Evolutionary conservation across 768 basidiomycete genomes (phyloP).

Genomic region (Suillus placidus): DNA sequence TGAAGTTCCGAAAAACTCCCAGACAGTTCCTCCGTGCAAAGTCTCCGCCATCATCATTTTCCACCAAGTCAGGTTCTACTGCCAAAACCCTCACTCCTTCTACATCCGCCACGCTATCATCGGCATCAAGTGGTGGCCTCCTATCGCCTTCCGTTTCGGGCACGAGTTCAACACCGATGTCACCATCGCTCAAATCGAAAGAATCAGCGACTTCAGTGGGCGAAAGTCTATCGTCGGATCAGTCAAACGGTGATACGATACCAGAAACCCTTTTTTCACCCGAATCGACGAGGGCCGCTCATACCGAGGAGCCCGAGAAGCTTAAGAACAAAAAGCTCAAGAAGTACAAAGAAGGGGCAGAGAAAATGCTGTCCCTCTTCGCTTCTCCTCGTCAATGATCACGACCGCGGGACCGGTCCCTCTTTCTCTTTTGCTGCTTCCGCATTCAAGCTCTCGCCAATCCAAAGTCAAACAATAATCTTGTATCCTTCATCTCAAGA

Average conservation of each 20-base stretch:
- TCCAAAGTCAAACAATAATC: constrained; percentile 20
- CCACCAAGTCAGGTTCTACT: constrained; percentile 32
- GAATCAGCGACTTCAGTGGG: constrained; percentile 78
- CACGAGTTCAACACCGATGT: constrained; percentile 44
- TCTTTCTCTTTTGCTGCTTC: neutral
- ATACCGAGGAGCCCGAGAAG: constrained; percentile 54
- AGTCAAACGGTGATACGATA: constrained; percentile 57
- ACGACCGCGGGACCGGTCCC: constrained; percentile 27
- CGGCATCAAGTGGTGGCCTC: constrained; percentile 49
- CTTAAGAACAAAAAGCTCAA: constrained; percentile 75
- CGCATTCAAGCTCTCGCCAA: constrained; percentile 1
- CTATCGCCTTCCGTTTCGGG: constrained; percentile 67
- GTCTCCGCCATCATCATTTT: constrained; percentile 53
- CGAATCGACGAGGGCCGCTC: constrained; percentile 36
- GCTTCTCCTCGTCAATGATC: constrained; percentile 63
- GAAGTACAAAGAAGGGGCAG: constrained; percentile 86
- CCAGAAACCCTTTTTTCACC: constrained; percentile 27
- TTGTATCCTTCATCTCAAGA: constrained; percentile 26
- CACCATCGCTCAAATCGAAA: constrained; percentile 80
- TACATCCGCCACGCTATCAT: constrained; percentile 41
- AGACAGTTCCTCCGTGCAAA: constrained; percentile 74
- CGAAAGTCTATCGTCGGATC: constrained; percentile 71
- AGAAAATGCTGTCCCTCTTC: constrained; percentile 83
- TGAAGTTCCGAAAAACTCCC: constrained; percentile 74
- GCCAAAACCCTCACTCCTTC: constrained; percentile 46